Evolutionary conservation across 2,329 filamentous ascomycete species (phyloP), one percentile per base, ranked within the genome.

Genomic region (Fusarium verticillioides): DNA sequence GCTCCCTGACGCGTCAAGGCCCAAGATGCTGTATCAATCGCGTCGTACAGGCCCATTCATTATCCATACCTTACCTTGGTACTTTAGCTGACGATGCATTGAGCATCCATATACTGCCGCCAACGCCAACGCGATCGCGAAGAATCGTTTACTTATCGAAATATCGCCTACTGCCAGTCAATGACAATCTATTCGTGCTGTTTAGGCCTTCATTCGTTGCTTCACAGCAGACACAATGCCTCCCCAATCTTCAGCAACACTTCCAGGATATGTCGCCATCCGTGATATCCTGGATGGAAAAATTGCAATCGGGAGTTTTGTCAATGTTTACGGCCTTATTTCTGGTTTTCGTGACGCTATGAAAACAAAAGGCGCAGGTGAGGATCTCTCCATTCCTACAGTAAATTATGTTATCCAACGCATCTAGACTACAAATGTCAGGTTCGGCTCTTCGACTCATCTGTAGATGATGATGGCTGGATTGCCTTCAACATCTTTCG

Each of bases 281-380:
- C 77, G 82, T 70, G 79, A 85, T 36, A 78, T 90, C 26, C 75
- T 90, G 68, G 81, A 87, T 57, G 81, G 80, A 26, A 78, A 80
- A 30, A 62, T 81, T 50, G 52, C 11, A 18, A 19, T 30, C 16
- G 34, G 26, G 72, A 13, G 21, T 74, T 32, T 83, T 10, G 84
- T 91, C 71, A 92, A 85, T 81, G 82, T 96, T 44, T 87, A 94
- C 57, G 95, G 94, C 3, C 81, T 96, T 9, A 88, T 96, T 7
- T 88, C 89, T 58, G 93, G 96, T 75, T 87, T 86, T 54, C 86
- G 89, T 63, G 81, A 85, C 2, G 88, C 90, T 2, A 84, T 84
- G 1, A 63, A 79, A 16, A 90, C 90, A 2, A 83, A 69, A 60
- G 86, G 88, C 28, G 77, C 79, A 30, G 91, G 93, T 86, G 81